Evolutionary conservation across 2,329 filamentous ascomycete genomes (phyloP).

Genomic region (Calonectria naviculata): DNA sequence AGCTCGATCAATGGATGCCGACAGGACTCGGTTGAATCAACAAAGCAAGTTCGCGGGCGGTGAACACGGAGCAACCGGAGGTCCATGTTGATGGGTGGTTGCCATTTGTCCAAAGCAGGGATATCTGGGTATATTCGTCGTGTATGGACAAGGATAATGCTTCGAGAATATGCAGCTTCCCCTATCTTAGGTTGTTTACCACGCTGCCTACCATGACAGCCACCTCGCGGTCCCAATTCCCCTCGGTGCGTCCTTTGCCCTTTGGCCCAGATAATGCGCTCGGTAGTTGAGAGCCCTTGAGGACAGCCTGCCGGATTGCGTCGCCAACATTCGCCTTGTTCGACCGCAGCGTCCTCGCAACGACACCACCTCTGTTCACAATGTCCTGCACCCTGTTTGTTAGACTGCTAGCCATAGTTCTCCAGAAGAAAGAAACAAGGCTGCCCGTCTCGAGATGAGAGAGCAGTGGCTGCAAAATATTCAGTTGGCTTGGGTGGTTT

Average conservation of each 20-base stretch:
- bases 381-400: slow-evolving; percentile 86
- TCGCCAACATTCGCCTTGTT: slow-evolving; percentile 82
- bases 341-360: slow-evolving; percentile 81
- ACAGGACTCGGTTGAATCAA: neutral
- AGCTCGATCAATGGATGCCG: neutral
- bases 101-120: neutral
- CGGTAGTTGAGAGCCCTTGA: slow-evolving; percentile 79
- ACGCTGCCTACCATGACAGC: slow-evolving; percentile 95
- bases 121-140: neutral
- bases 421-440: slow-evolving; percentile 92
- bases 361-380: slow-evolving; percentile 82
- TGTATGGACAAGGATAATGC: neutral
- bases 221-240: slow-evolving; percentile 87
- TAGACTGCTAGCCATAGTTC: slow-evolving; percentile 83
- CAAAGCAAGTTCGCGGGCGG: neutral
- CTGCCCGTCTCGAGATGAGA: slow-evolving; percentile 87
- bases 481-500: slow-evolving; percentile 50
- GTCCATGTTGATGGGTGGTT: neutral
- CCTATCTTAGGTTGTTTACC: slow-evolving; percentile 63
- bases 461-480: slow-evolving; percentile 78
- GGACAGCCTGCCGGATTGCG: slow-evolving; percentile 84
- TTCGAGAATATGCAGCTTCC: neutral
- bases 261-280: slow-evolving; percentile 58
- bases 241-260: slow-evolving; percentile 58
- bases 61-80: neutral